A percentile compares a stretch with the other conserved stretches of the same genome.
Evolutionary conservation across 139 green algal species (phyloP).

Genomic region (Micractinium sp.): DNA sequence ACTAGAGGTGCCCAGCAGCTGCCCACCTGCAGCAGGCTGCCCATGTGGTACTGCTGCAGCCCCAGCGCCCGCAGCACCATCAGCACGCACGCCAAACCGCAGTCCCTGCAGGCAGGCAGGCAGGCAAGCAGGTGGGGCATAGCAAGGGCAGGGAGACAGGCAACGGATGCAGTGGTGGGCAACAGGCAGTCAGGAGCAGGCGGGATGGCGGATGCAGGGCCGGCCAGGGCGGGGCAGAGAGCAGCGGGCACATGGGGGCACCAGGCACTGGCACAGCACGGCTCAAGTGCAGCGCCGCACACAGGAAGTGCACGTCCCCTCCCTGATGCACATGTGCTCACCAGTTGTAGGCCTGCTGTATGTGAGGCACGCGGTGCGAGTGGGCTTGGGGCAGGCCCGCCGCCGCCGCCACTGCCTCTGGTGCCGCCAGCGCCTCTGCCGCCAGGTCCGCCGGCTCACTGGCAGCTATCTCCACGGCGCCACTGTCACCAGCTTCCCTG

Average conservation of each 20-base stretch:
- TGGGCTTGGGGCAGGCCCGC: background rate
- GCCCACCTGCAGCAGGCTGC: conserved; percentile 16
- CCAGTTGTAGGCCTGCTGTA: conserved; percentile 72
- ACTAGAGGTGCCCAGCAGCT: background rate
- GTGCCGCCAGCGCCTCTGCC: background rate
- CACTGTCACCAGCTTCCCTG: background rate
- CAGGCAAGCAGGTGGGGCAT: background rate
- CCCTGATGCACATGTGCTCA: conserved; percentile 9
- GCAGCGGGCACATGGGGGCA: background rate
- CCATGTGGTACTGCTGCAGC: conserved; percentile 40
- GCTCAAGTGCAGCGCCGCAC: background rate
- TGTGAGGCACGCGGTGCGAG: conserved; percentile 61
- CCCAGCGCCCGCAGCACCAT: conserved; percentile 82
- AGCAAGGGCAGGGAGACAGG: background rate
- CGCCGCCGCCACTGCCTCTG: background rate
- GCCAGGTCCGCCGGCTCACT: background rate
- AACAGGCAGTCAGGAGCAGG: background rate
- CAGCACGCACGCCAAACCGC: conserved; percentile 87
- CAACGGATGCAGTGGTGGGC: background rate
- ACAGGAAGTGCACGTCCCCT: background rate
- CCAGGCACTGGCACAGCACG: background rate
- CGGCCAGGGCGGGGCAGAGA: no score
- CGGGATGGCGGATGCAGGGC: background rate
- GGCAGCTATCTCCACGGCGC: background rate
- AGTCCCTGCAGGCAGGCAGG: conserved; percentile 76